phyloP scores from a whole-genome alignment of 2,329 filamentous ascomycete genomes.

The Ophiostoma sp. region DNA sequence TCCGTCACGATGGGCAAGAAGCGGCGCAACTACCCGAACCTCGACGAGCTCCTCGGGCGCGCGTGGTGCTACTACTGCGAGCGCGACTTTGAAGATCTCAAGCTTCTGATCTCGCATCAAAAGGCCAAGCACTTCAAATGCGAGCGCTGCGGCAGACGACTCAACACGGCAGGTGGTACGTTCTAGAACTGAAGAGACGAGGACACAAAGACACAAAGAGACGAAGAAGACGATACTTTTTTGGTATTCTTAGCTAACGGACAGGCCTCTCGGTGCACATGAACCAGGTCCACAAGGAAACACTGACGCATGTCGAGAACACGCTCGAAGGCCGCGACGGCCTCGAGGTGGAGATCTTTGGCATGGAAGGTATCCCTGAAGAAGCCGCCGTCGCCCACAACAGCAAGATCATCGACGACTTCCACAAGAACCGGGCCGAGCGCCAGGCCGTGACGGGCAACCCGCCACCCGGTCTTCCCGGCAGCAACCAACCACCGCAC shows the following conservation, averaged over 20 bases:
- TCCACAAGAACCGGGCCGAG: constrained; percentile 79
- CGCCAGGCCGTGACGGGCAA: constrained; percentile 79
- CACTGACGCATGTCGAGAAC: constrained; percentile 81
- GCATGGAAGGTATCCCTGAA: constrained; percentile 93
- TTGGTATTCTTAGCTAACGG: not conserved
- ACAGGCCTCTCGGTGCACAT: constrained; percentile 89
- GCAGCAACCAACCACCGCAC: constrained; percentile 49
- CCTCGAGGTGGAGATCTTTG: constrained; percentile 92
- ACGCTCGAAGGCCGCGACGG: constrained; percentile 79
- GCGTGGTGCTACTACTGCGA: constrained; percentile 99
- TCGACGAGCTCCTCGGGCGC: constrained; percentile 80
- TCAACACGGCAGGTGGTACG: constrained; percentile 92
- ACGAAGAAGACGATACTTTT: not conserved
- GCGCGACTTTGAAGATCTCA: constrained; percentile 94
- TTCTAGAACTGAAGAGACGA: too few species aligned
- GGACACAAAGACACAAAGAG: too few species aligned
- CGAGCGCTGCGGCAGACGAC: constrained; percentile 75
- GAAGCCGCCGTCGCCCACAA: constrained; percentile 78
- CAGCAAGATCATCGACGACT: constrained; percentile 78
- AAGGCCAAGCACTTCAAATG: constrained; percentile 99
- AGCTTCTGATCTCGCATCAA: constrained; percentile 93
- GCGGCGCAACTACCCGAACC: constrained; percentile 76
- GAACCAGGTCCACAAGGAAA: constrained; percentile 98
- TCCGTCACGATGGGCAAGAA: constrained; percentile 70
- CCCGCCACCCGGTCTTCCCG: constrained; percentile 58